Conservation (phyloP, 805 yeast species). For the Yarrowia keelungensis region DNA sequence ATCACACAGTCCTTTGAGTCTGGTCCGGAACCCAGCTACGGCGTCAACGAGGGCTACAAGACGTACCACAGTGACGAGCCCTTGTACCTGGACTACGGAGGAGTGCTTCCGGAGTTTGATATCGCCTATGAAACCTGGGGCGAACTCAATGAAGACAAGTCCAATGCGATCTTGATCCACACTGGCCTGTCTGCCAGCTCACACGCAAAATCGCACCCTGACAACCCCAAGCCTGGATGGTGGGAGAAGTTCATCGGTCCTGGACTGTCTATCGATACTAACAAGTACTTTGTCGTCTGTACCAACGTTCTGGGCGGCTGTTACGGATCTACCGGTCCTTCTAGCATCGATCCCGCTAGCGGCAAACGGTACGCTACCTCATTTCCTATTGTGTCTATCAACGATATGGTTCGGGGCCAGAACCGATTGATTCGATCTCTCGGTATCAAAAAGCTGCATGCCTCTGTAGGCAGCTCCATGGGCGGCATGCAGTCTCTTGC, state of each 20-base stretch:
- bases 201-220: constrained; percentile 82
- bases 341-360: constrained; percentile 75
- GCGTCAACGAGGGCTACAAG: constrained; percentile 73
- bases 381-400: constrained; percentile 83
- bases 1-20: constrained; percentile 56
- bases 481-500: constrained; percentile 99
- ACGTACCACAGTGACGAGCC: constrained; percentile 63
- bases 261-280: constrained; percentile 75
- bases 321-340: constrained; percentile 94
- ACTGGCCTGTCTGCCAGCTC: constrained; percentile 94
- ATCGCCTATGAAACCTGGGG: constrained; percentile 98
- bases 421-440: constrained; percentile 68
- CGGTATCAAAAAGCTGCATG: constrained; percentile 69
- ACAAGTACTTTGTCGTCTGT: constrained; percentile 81
- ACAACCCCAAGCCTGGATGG: constrained; percentile 83
- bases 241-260: constrained; percentile 96
- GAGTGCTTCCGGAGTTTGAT: constrained; percentile 71
- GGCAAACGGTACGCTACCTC: constrained; percentile 76
- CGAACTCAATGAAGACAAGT: constrained; percentile 60
- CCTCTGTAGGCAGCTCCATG: constrained; percentile 90
- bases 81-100: constrained; percentile 81
- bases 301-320: constrained; percentile 95
- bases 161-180: constrained; percentile 81
- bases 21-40: constrained; percentile 88
- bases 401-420: constrained; percentile 93